phyloP scores from a whole-genome alignment of 2,329 filamentous ascomycete species.

The Diplodia scrobiculata region DNA sequence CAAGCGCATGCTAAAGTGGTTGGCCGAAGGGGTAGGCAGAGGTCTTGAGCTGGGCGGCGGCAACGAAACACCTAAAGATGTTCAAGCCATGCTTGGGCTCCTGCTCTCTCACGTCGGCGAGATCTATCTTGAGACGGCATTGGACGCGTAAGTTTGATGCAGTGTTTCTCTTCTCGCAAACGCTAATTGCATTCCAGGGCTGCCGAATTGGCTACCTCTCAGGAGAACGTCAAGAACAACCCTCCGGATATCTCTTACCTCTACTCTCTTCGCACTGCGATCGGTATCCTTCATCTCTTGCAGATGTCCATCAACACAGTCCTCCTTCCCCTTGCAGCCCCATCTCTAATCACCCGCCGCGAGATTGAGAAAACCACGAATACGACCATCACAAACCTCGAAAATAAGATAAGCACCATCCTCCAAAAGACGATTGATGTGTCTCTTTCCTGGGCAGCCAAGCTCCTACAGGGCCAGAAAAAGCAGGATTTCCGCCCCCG shows the following conservation, averaged over 20 bases:
- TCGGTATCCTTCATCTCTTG: slow-evolving; percentile 90
- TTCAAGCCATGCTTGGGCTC: slow-evolving; percentile 79
- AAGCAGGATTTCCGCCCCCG: slow-evolving; percentile 89
- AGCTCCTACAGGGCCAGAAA: slow-evolving; percentile 73
- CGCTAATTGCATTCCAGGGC: slow-evolving; percentile 34
- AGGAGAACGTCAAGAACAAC: slow-evolving; percentile 73
- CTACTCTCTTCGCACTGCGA: slow-evolving; percentile 73
- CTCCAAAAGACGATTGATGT: slow-evolving; percentile 72
- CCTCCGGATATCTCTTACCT: slow-evolving; percentile 90
- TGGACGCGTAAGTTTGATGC: slow-evolving; percentile 56
- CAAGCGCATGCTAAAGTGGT: slow-evolving; percentile 98
- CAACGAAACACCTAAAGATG: slow-evolving; percentile 90
- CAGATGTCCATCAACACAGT: slow-evolving; percentile 88
- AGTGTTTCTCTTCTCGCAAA: neutral
- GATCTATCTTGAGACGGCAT: slow-evolving; percentile 68
- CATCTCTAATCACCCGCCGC: slow-evolving; percentile 84
- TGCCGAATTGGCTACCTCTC: slow-evolving; percentile 70
- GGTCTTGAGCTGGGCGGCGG: slow-evolving; percentile 86
- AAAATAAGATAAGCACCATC: slow-evolving; percentile 76
- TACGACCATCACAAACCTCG: slow-evolving; percentile 72
- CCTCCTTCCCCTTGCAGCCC: slow-evolving; percentile 82
- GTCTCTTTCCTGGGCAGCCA: slow-evolving; percentile 72
- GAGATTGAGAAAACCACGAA: slow-evolving; percentile 85
- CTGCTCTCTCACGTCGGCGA: slow-evolving; percentile 86
- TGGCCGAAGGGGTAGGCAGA: slow-evolving; percentile 90